A percentile compares a stretch with the other conserved stretches of the same genome.
Evolutionary conservation across 345 rosid species (phyloP).

Genomic region (Eucalyptus polyanthemos): DNA sequence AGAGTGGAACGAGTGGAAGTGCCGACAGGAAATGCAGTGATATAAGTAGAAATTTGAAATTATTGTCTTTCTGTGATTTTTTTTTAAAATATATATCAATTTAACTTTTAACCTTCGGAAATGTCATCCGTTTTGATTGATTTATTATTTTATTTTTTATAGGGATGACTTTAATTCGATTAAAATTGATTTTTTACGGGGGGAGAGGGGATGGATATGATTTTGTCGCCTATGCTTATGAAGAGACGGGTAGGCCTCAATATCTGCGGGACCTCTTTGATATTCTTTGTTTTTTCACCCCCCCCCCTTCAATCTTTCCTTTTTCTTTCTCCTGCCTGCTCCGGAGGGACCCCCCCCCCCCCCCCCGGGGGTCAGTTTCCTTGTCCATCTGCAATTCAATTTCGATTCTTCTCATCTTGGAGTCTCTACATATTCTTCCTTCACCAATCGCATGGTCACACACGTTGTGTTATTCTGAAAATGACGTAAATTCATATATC

Average conservation of each 20-base stretch:
- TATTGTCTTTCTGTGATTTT: not conserved
- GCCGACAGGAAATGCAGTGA: conserved; percentile 1
- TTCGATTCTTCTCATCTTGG: not conserved
- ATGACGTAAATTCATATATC: too few species aligned
- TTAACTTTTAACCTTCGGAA: not conserved
- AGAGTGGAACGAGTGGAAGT: not conserved
- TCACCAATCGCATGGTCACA: too few species aligned
- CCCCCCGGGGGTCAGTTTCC: fast-evolving
- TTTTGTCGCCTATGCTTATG: not conserved
- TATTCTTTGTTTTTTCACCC: not conserved
- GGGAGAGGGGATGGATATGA: not conserved
- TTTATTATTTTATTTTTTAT: not conserved
- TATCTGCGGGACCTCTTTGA: not conserved
- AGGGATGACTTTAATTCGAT: not conserved
- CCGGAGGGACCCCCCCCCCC: not conserved
- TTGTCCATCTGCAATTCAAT: not conserved
- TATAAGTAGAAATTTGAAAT: not conserved
- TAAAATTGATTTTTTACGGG: not conserved
- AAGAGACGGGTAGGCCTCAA: not conserved
- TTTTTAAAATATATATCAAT: not conserved
- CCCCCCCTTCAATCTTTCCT: not conserved
- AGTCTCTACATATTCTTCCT: not conserved
- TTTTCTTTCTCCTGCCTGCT: not conserved
- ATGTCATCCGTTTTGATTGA: not conserved
- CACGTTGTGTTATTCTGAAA: not conserved